phyloP scores from a whole-genome alignment of 2,329 filamentous ascomycete species.

The Fonsecaea multimorphosa region DNA sequence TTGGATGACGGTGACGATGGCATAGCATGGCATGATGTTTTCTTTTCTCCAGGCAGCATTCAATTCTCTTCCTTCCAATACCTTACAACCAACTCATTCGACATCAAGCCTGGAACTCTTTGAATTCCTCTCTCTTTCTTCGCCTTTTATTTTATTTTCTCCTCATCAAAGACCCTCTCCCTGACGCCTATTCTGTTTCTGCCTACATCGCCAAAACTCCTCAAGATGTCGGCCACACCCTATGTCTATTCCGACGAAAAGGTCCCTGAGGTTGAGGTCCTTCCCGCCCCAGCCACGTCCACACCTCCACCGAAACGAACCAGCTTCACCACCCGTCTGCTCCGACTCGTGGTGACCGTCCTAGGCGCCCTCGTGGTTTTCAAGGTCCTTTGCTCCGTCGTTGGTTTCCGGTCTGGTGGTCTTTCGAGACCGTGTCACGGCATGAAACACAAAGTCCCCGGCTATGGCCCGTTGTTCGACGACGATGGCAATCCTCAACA shows the following conservation, averaged over 20 bases:
- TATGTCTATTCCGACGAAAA: constrained; percentile 14
- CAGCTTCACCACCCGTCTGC: constrained; percentile 7
- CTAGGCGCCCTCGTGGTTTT: constrained; percentile 16
- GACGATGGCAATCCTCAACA: constrained; percentile 85
- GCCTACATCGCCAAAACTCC: background rate
- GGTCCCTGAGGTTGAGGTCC: constrained; percentile 15
- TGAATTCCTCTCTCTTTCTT: background rate
- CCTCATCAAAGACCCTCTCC: background rate
- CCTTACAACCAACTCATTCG: background rate
- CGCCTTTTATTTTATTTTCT: too few relatives aligned
- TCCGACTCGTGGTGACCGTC: constrained; percentile 18
- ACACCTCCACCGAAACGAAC: constrained; percentile 2
- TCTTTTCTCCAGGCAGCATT: background rate
- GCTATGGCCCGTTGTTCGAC: background rate
- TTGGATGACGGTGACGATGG: background rate
- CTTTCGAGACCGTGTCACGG: constrained; percentile 23
- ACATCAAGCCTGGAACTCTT: background rate
- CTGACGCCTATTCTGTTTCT: background rate
- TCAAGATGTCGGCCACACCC: constrained; percentile 14
- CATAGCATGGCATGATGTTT: background rate
- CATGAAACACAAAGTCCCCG: constrained; percentile 5
- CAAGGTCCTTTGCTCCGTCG: constrained; percentile 8
- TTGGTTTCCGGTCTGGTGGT: background rate
- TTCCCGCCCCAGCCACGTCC: constrained; percentile 18
- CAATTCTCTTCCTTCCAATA: background rate